A percentile compares a stretch with the other conserved stretches of the same genome.
phyloP scores from a whole-genome alignment of 2,329 filamentous ascomycete genomes.

The Botrytis squamosa region DNA sequence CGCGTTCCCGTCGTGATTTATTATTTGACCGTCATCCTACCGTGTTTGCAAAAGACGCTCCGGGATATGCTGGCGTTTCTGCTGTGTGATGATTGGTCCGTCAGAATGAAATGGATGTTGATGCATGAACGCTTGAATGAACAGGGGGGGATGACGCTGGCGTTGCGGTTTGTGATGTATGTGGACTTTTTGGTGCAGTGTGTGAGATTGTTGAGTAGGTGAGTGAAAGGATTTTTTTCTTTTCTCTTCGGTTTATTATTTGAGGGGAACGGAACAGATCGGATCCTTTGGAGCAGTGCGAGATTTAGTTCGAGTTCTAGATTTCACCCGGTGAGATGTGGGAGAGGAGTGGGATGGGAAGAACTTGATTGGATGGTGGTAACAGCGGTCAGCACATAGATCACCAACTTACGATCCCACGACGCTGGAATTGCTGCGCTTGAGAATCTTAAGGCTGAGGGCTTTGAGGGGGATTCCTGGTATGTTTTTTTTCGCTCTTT shows the following conservation, averaged over 20 bases:
- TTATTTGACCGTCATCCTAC: constrained; percentile 56
- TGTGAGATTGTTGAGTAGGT: constrained; percentile 53
- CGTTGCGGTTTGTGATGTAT: constrained; percentile 55
- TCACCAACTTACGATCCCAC: constrained; percentile 57
- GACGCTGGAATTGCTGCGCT: constrained; percentile 49
- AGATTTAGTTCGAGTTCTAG: neutral
- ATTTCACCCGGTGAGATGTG: neutral
- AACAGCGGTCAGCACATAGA: constrained; percentile 38
- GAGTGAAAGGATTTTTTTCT: constrained; percentile 23
- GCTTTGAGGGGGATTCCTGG: constrained; percentile 51
- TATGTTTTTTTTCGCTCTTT: constrained; percentile 26
- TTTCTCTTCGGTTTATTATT: accelerated
- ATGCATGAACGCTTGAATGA: constrained; percentile 58
- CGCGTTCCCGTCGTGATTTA: constrained; percentile 53
- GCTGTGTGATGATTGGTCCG: constrained; percentile 49
- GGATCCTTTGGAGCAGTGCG: neutral
- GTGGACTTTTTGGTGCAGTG: constrained; percentile 54
- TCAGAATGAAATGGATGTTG: constrained; percentile 54
- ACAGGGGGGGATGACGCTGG: constrained; percentile 51
- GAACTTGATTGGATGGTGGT: constrained; percentile 19
- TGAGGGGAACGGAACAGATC: accelerated
- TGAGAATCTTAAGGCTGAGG: constrained; percentile 52
- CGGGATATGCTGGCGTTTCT: constrained; percentile 53
- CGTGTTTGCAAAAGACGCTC: constrained; percentile 53
- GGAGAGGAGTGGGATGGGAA: constrained; percentile 24